These are phyloP conservation scores for Candida tallmaniae DNA, from an alignment of 805 yeast genomes.

Conservation along the genomic window DNA sequence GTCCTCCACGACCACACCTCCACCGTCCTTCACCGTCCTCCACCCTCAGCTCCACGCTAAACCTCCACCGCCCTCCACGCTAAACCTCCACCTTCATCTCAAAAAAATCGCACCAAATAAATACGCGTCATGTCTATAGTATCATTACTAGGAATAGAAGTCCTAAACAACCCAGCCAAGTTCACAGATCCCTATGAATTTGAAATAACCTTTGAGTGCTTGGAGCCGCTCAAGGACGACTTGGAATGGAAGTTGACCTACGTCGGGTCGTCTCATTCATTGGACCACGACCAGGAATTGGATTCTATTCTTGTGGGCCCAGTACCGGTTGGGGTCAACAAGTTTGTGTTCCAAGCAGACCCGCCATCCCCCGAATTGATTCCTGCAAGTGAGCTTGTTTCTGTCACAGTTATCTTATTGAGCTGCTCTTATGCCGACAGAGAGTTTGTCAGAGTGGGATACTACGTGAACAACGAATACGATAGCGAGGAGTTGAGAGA, in stretches of 20 bases:
- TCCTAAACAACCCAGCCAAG: slow-evolving; percentile 90
- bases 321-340: slow-evolving; percentile 94
- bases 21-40: background rate
- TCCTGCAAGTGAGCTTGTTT: slow-evolving; percentile 92
- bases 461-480: slow-evolving; percentile 95
- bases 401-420: slow-evolving; percentile 88
- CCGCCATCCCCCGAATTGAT: slow-evolving; percentile 95
- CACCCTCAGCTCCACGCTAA: background rate
- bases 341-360: slow-evolving; percentile 88
- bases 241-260: slow-evolving; percentile 96
- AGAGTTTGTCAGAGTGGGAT: slow-evolving; percentile 96
- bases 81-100: background rate
- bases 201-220: slow-evolving; percentile 95
- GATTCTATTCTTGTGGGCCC: slow-evolving; percentile 98
- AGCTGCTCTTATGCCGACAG: slow-evolving; percentile 91
- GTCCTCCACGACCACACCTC: background rate
- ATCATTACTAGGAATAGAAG: slow-evolving; percentile 85
- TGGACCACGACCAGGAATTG: slow-evolving; percentile 94
- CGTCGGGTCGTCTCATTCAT: slow-evolving; percentile 91
- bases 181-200: slow-evolving; percentile 92
- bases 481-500: slow-evolving; percentile 90
- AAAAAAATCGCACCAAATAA: background rate
- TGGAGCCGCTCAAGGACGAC: slow-evolving; percentile 88
- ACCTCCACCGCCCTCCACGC: too few relatives aligned
- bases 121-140: slow-evolving; percentile 74